Conservation (phyloP, 2,329 filamentous ascomycete genomes). For the Fusarium dimerum region DNA sequence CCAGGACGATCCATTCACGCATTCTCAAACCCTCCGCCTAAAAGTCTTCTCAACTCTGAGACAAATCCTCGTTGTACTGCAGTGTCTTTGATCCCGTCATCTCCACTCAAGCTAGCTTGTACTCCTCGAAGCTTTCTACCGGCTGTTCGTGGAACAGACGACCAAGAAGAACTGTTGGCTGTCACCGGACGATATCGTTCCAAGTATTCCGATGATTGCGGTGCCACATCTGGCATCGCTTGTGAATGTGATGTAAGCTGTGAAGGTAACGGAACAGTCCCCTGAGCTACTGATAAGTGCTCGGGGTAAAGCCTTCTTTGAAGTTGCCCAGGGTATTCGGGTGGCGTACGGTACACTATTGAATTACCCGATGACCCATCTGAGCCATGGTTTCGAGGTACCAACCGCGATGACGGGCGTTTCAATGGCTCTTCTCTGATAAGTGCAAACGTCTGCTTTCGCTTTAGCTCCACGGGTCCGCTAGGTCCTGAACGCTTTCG, state of each 20-base stretch:
- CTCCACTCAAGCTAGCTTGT: conserved; percentile 11
- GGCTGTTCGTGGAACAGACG: conserved; percentile 2
- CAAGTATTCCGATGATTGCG: conserved; percentile 37
- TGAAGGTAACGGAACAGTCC: conserved; percentile 15
- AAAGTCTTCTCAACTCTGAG: conserved; percentile 27
- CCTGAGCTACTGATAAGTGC: conserved; percentile 13
- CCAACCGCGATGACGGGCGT: conserved; percentile 39
- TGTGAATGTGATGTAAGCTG: conserved; percentile 19
- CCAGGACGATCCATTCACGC: too few species aligned
- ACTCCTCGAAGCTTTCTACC: conserved; percentile 12
- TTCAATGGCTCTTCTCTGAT: conserved; percentile 42
- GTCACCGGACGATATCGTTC: conserved; percentile 33
- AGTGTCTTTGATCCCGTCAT: conserved; percentile 11
- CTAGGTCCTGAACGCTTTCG: conserved; percentile 2
- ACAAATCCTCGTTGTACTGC: conserved; percentile 22
- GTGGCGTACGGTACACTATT: conserved; percentile 33
- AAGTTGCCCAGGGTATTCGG: conserved; percentile 28
- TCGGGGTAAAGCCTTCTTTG: conserved; percentile 14
- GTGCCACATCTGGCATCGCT: conserved; percentile 9
- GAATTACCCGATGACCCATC: conserved; percentile 13
- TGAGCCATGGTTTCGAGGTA: conserved; percentile 16
- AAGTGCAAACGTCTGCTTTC: conserved; percentile 19
- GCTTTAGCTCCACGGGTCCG: conserved; percentile 8
- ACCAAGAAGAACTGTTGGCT: neutral
- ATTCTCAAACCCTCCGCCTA: conserved; percentile 9